Evolutionary conservation across 169 alveolate genomes (phyloP).

Genomic region (Cryptosporidium sp.): DNA sequence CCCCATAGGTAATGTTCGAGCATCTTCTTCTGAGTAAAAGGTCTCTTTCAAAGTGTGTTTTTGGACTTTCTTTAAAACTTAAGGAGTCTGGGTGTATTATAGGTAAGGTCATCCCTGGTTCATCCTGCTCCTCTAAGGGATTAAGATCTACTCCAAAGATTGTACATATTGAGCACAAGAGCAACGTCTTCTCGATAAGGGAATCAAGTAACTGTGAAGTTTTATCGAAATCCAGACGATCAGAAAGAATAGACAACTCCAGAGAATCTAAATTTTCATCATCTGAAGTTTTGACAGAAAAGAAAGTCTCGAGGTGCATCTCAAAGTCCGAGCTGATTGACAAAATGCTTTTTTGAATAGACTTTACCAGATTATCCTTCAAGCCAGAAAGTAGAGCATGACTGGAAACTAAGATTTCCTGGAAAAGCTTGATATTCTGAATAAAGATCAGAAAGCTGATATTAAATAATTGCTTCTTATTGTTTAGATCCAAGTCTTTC

Average conservation of each 20-base stretch:
- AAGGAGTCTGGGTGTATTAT: background rate
- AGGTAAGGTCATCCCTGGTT: background rate
- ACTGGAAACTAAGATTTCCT: constrained; percentile 42
- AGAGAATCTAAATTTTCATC: background rate
- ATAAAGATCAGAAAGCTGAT: background rate
- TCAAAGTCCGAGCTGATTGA: constrained; percentile 8
- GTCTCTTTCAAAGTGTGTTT: constrained; percentile 14
- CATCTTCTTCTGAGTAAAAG: constrained; percentile 65
- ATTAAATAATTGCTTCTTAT: background rate
- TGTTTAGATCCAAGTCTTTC: background rate
- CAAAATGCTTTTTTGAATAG: constrained; percentile 2
- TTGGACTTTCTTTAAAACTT: background rate
- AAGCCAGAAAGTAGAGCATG: background rate
- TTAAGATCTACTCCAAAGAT: constrained; percentile 64
- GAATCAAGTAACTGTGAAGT: background rate
- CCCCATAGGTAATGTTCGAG: constrained; percentile 56
- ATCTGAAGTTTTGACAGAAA: background rate
- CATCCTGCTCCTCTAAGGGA: constrained; percentile 23
- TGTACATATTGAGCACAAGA: constrained; percentile 58
- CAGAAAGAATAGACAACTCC: background rate
- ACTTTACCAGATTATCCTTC: constrained; percentile 17
- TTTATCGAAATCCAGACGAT: background rate
- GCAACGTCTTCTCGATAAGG: constrained; percentile 21
- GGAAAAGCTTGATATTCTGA: constrained; percentile 62
- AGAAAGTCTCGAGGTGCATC: background rate